Conservation (phyloP, 352 stramenopile species). For the Phytopythium vexans region DNA sequence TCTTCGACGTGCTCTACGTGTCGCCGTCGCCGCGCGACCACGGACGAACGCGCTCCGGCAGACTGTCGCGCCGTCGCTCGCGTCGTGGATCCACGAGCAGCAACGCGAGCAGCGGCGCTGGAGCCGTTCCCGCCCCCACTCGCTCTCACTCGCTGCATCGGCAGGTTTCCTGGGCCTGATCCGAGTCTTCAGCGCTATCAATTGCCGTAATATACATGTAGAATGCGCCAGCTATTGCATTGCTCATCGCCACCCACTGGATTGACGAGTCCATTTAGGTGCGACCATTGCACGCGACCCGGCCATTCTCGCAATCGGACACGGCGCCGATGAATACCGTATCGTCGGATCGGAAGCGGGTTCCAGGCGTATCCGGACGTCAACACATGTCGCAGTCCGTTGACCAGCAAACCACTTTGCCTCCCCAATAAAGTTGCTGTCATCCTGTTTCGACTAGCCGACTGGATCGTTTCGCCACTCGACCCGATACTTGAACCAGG, state of each 20-base stretch:
- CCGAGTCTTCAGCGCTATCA: neutral
- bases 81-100: conserved; percentile 17
- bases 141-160: conserved; percentile 1
- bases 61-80: conserved; percentile 16
- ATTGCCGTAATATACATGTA: neutral
- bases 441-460: too few relatives aligned
- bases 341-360: too few relatives aligned
- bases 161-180: neutral
- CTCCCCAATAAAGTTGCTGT: neutral
- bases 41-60: neutral
- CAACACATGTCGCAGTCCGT: neutral
- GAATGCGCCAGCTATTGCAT: neutral
- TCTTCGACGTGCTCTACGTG: conserved; percentile 26
- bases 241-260: too few relatives aligned
- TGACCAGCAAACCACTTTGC: neutral
- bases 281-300: too few relatives aligned
- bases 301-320: too few relatives aligned
- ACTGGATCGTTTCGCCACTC: too few relatives aligned
- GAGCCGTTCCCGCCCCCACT: conserved; percentile 6
- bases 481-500: too few relatives aligned
- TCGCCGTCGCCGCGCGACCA: conserved; percentile 20
- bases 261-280: too few relatives aligned
- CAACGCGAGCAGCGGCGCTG: conserved; percentile 8
- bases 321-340: too few relatives aligned
- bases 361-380: too few relatives aligned